Base-by-base conservation (phyloP, 352 stramenopile species). In the Thalassiosira mediterranea region DNA sequence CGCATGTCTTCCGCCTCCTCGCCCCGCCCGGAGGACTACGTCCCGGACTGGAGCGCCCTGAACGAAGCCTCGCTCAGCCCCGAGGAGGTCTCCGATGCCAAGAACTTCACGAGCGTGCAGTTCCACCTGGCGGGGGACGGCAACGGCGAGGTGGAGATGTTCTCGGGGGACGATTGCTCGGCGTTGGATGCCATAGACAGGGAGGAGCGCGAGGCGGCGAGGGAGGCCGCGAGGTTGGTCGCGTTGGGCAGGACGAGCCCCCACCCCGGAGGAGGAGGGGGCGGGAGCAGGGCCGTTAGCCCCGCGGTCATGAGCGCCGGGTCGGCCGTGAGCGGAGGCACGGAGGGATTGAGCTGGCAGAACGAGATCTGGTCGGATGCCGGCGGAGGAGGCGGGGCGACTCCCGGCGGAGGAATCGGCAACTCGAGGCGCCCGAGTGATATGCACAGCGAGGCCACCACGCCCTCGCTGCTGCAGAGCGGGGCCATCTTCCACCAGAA, bases 401-500 rank as follows among this genome's bases (percentile, higher is more conserved):
- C 15, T n/a, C n/a, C n/a, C n/a, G n/a, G n/a, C n/a, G n/a, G n/a
- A n/a, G n/a, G n/a, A n/a, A n/a, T n/a, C n/a, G n/a, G n/a, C n/a
- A n/a, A n/a, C n/a, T n/a, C n/a, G n/a, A n/a, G n/a, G n/a, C n/a
- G n/a, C n/a, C n/a, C n/a, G n/a, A n/a, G n/a, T n/a, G n/a, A n/a
- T n/a, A n/a, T n/a, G n/a, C n/a, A n/a, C n/a, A n/a, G n/a, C 46
- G 67, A 76, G 2, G 68, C 54, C 21, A 61, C 51, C 19, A 65
- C 68, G 7, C 76, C 75, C 2, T 66, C 46, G 17, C 69, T 79
- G 29, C 47, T 86, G 1, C 62, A 72, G 32, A 46, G 75, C 1
- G 29, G n/a, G 3, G 65, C 87, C 38, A 71, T 76, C 19, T 84
- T 87, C 53, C 81, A 88, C 42, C 61, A 89, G 32, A 86, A 76